Percentiles rank a stretch among this genome's conserved stretches.
Evolutionary conservation across 768 basidiomycete genomes (phyloP).

Genomic region (Lactarius pseudohatsudake): DNA sequence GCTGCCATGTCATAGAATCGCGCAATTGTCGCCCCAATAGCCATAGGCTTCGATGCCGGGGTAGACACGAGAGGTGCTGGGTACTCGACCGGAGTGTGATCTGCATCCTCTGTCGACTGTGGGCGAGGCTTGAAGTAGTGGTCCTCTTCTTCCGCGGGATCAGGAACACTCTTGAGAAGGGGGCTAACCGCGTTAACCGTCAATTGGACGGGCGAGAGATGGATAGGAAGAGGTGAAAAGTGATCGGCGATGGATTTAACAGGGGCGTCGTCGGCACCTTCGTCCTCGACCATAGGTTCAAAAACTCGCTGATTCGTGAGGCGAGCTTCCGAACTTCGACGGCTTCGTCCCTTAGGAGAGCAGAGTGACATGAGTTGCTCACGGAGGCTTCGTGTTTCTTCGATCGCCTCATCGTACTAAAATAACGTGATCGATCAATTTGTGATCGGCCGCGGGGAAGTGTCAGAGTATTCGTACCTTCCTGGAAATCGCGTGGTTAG

Average conservation of each 20-base stretch:
- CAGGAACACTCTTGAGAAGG: constrained; percentile 12
- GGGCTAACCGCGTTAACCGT: constrained; percentile 25
- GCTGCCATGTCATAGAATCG: constrained; percentile 27
- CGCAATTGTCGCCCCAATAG: constrained; percentile 20
- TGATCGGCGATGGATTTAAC: constrained; percentile 18
- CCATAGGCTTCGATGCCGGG: constrained; percentile 22
- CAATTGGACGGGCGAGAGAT: constrained; percentile 27
- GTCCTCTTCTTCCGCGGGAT: constrained; percentile 19
- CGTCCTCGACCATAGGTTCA: constrained; percentile 28
- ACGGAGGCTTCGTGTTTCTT: constrained; percentile 25
- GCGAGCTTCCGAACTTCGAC: constrained; percentile 19
- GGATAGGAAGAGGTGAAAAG: constrained; percentile 29
- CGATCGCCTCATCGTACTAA: constrained; percentile 28
- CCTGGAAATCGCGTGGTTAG: constrained; percentile 15
- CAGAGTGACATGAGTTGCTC: constrained; percentile 23
- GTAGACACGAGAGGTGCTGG: constrained; percentile 9
- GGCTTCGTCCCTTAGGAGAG: constrained; percentile 21
- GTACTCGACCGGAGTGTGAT: constrained; percentile 23
- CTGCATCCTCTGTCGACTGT: constrained; percentile 18
- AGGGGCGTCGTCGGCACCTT: constrained; percentile 12
- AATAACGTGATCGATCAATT: constrained; percentile 11
- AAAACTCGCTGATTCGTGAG: constrained; percentile 15
- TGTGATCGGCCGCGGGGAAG: neutral
- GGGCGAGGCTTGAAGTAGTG: constrained; percentile 17
- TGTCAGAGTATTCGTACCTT: constrained; percentile 20